Evolutionary conservation across 2,329 filamentous ascomycete species (phyloP).

Genomic region (Botrytis sinoallii): DNA sequence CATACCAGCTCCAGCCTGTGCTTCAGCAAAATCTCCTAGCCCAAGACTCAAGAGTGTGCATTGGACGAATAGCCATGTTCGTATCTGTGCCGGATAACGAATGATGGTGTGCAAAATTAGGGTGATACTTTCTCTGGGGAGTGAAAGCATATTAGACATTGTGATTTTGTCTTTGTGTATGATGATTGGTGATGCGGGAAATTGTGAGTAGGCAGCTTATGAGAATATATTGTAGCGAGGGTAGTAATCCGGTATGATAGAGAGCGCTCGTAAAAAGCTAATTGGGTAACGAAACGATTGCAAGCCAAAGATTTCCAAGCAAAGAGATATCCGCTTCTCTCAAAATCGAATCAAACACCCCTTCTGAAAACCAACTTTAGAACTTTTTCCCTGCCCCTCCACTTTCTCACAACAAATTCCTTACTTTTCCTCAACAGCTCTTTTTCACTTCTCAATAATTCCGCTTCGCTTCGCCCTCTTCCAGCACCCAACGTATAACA

Average conservation of each 20-base stretch:
- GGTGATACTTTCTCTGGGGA: not conserved
- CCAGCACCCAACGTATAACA: constrained; percentile 3
- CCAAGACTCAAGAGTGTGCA: constrained; percentile 2
- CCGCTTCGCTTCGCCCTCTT: not conserved
- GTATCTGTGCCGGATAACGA: not conserved
- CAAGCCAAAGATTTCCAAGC: not conserved
- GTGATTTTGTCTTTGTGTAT: not conserved
- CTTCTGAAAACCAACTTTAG: not conserved
- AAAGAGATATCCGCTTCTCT: not conserved
- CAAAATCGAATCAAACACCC: not conserved
- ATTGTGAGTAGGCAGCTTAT: not conserved
- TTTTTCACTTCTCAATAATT: constrained; percentile 6
- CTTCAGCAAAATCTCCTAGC: not conserved
- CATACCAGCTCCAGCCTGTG: not conserved
- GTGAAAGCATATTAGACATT: not conserved
- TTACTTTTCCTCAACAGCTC: constrained; percentile 8
- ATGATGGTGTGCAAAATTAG: not conserved
- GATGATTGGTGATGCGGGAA: not conserved
- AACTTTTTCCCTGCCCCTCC: not conserved
- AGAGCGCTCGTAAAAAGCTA: not conserved
- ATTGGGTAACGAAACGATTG: not conserved
- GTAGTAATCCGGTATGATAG: not conserved
- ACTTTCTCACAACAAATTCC: constrained; percentile 5
- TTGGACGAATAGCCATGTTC: not conserved
- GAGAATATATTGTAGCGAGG: not conserved